Base-by-base conservation (phyloP, 164 flowering plant species). In the Liquidambar formosana region DNA sequence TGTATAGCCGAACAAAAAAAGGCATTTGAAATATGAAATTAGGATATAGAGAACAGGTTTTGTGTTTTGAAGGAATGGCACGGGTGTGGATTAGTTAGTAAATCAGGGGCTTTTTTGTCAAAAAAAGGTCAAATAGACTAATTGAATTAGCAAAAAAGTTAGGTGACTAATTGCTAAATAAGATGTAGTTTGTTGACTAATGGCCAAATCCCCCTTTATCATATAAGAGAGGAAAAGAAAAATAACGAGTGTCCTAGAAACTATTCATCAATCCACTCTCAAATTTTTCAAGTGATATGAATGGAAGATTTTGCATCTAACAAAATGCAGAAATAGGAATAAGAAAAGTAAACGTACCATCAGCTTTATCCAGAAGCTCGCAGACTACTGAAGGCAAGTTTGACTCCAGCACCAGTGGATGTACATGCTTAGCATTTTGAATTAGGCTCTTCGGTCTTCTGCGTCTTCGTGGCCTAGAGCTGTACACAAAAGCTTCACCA, bases 401-500 rank as follows among this genome's bases (percentile, higher is more conserved):
- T n/a, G 85, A 70, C 47, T 81, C 80, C 66, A 82, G 58, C 47
- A 68, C 73, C 41, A 70, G 80, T 11, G 91, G 88, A 72, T 79
- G 79, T 21, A 85, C 86, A 72, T 83, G 75, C 72, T 78, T 84
- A 66, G 80, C 70, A 66, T 78, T 77, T 61, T 78, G 83, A 68
- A 60, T 61, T 21, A 57, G 61, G 27, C 49, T 73, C 76, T 71
- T 83, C 11, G 61, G 74, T 66, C 76, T 82, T 66, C 78, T 85
- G 19, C 83, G 86, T 43, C 75, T 83, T 21, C 76, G 74, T 67
- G 79, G 78, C 70, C 82, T 87, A 43, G 85, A 83, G 79, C 98
- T 93, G 80, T 43, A 44, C 43, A 74, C 13, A 64, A 13, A 63
- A 46, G 2, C 2, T 63, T 21, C 18, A 59, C 57, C 41, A 27